phyloP scores from a whole-genome alignment of 192 early-diverging fungal species.

The Entophlyctis luteolus region DNA sequence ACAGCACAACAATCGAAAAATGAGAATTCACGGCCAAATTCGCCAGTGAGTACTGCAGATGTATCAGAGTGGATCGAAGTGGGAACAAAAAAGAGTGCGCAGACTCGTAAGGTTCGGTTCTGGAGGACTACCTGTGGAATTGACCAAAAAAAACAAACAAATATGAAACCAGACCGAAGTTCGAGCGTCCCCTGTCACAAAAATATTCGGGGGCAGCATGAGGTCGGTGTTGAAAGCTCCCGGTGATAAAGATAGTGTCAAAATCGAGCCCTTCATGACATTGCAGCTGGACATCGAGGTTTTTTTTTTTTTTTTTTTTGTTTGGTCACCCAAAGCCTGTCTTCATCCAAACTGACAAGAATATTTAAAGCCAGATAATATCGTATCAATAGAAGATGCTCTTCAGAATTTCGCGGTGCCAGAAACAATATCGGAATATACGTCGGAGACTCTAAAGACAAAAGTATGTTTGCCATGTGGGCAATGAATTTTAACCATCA shows the following conservation, averaged over 20 bases:
- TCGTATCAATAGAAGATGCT: constrained; percentile 81
- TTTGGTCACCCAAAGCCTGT: background rate
- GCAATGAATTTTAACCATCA: constrained; percentile 24
- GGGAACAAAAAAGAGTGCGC: constrained; percentile 70
- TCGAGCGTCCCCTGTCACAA: constrained; percentile 72
- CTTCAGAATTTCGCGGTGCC: constrained; percentile 70
- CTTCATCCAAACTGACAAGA: background rate
- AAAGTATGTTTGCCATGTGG: constrained; percentile 2
- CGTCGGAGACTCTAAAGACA: constrained; percentile 24
- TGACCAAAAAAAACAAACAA: background rate
- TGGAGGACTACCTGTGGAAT: no score
- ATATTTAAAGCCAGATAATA: constrained; percentile 45
- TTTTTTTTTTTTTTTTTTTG: constrained; percentile 20
- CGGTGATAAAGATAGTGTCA: constrained; percentile 74
- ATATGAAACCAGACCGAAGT: constrained; percentile 50
- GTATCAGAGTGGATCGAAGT: constrained; percentile 94
- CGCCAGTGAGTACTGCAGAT: no score
- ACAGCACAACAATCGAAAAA: no score
- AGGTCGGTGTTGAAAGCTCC: constrained; percentile 73
- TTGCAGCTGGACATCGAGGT: constrained; percentile 85
- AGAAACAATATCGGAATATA: constrained; percentile 81
- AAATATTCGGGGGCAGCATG: constrained; percentile 80
- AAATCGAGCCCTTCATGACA: constrained; percentile 80
- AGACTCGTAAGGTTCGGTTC: constrained; percentile 56
- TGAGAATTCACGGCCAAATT: no score